A percentile compares a stretch with the other conserved stretches of the same genome.
Evolutionary conservation across 202 grass and related monocot genomes (phyloP).

Genomic region (Panicum hallii): DNA sequence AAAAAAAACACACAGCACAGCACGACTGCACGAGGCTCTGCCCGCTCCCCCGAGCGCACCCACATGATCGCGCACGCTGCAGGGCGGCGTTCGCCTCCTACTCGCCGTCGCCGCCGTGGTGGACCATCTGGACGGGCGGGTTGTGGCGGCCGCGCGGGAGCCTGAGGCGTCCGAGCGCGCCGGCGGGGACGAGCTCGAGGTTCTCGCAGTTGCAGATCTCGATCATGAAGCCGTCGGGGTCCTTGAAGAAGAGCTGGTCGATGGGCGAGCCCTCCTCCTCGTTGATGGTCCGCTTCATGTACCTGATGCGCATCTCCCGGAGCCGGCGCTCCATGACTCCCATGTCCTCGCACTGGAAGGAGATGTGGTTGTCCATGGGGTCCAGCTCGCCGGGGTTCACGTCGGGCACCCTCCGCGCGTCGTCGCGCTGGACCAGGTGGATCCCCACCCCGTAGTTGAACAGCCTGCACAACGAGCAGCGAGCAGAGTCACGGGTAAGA

Average conservation of each 20-base stretch:
- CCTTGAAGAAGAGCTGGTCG: constrained; percentile 94
- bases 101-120: background rate
- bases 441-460: constrained; percentile 83
- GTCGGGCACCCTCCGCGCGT: constrained; percentile 41
- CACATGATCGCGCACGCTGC: too few relatives aligned
- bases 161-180: constrained; percentile 54
- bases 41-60: too few relatives aligned
- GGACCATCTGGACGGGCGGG: constrained; percentile 44
- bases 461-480: constrained; percentile 38
- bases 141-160: constrained; percentile 60
- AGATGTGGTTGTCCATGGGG: constrained; percentile 90
- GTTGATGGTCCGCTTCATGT: constrained; percentile 76
- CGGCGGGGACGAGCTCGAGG: constrained; percentile 73
- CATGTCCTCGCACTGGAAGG: constrained; percentile 82
- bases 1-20: too few relatives aligned
- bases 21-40: too few relatives aligned
- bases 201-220: constrained; percentile 99
- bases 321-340: constrained; percentile 61
- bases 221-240: constrained; percentile 94
- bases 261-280: constrained; percentile 76
- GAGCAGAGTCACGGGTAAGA: too few relatives aligned
- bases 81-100: background rate
- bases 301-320: constrained; percentile 53
- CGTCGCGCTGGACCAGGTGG: constrained; percentile 67
- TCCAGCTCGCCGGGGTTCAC: constrained; percentile 56